Base-by-base conservation (phyloP, 495 filamentous ascomycete genomes). In the Jackrogersella minutella region DNA sequence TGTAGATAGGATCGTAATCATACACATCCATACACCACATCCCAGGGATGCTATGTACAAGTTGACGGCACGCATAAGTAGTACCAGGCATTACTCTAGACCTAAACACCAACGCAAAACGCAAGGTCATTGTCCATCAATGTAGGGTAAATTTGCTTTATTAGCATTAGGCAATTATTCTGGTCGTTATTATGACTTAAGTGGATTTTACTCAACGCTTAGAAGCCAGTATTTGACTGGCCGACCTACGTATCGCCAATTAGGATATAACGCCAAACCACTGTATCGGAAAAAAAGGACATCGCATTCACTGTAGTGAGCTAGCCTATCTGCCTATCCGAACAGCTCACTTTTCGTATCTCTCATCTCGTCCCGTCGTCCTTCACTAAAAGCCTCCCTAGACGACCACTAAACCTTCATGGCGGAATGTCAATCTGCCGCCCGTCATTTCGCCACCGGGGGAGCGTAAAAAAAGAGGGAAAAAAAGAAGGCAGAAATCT, bases 361-460 rank as follows among this genome's bases (percentile, higher is more conserved):
- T 21, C 26, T 3, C 26, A 7, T 49, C 44, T 49, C 50, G 50
- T 53, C 52, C 43, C 52, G 14, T 55, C 37, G n/a, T 55, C 52
- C 37, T 17, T 28, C 24, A 36, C 36, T 16, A 22, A 36, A 8
- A n/a, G n/a, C 34, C 22, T 31, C 37, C 33, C 52, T 41, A 40
- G 33, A 39, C 36, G 51, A 54, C 34, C 11, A 55, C 9, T 9
- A 17, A 41, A 55, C 24, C 31, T 2, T 13, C 9, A 31, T 17
- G 56, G 28, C 41, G 56, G 19, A 53, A 54, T 53, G 46, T 62
- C 58, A 62, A 62, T 62, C 58, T 62, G 49, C 49, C 47, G 49
- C 58, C 58, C 37, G 11, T 51, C 10, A 21, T 34, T n/a, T 33
- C 24, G 33, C 33, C 31, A 36, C 43, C 14, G 44, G 43, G 10